Base-by-base conservation (phyloP, 2,329 filamentous ascomycete species). In the Alternaria postmessia region DNA sequence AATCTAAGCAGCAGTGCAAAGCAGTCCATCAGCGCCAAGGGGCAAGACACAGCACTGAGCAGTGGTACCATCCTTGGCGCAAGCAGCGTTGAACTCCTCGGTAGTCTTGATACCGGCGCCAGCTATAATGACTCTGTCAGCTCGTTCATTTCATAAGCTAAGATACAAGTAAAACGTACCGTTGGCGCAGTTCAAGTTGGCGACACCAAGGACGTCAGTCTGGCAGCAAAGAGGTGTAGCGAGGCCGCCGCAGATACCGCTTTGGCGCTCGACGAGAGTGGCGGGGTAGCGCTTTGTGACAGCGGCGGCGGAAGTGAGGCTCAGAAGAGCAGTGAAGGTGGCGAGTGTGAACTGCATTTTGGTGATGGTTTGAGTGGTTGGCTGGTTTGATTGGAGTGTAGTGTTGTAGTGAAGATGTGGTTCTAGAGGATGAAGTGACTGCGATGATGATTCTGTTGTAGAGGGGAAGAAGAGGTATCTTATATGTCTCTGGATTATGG, bases 201-300 rank as follows among this genome's bases (percentile, higher is more conserved):
- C 32, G 14, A 66, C 61, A 24, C 67, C 67, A 2, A 63, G 48
- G 4, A 67, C 44, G 30, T 63, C 62, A 14, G 65, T 59, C n/a
- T 68, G 62, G 61, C 67, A 70, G 61, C 67, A 70, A 5, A 64
- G 47, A 20, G 64, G 66, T 7, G 64, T 64, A 11, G 56, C 20
- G 28, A 65, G 49, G 2, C 34, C 28, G 26, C 67, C 64, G 55
- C 67, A 70, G 54, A 68, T 55, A n/a, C 54, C 59, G 41, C 39
- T 47, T 12, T 58, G 42, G 20, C 55, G 66, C 43, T 46, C 24
- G n/a, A 46, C 43, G 26, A 28, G 26, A 8, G 26, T 47, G 44
- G 44, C 44, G 0, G 44, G 26, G 24, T 28, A 46, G 28, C 43
- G 43, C 22, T 57, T 39, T 16, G 39, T 48, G 20, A 68, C 39